Evolutionary conservation across 192 early-diverging fungal genomes (phyloP).

Genomic region (Rhizophagus sp.): DNA sequence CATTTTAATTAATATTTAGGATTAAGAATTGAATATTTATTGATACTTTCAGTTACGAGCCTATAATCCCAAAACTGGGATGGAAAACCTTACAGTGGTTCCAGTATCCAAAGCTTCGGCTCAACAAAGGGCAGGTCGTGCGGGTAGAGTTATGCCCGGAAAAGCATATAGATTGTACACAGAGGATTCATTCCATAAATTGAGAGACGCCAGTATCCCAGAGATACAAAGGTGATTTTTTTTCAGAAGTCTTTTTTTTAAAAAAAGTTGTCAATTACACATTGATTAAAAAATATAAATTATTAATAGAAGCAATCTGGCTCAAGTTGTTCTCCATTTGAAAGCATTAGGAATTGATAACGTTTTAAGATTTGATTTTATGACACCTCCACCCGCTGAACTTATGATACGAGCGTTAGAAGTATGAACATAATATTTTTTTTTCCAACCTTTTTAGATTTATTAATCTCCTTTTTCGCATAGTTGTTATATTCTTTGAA

Average conservation of each 20-base stretch:
- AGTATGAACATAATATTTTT: slow-evolving; percentile 27
- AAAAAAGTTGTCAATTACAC: background rate
- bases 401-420: slow-evolving; percentile 71
- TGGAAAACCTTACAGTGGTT: slow-evolving; percentile 87
- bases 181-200: slow-evolving; percentile 72
- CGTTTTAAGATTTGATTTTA: slow-evolving; percentile 76
- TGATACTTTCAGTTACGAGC: slow-evolving; percentile 53
- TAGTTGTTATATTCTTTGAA: slow-evolving; percentile 72
- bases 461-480: background rate
- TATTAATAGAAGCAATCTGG: slow-evolving; percentile 59
- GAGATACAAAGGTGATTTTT: slow-evolving; percentile 79
- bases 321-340: slow-evolving; percentile 67
- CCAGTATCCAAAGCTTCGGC: slow-evolving; percentile 92
- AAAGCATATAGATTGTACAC: slow-evolving; percentile 92
- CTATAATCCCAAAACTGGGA: slow-evolving; percentile 91
- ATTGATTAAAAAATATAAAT: background rate
- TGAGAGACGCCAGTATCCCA: slow-evolving; percentile 85
- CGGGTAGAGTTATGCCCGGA: slow-evolving; percentile 88
- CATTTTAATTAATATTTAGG: background rate
- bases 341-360: slow-evolving; percentile 84
- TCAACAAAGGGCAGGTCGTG: slow-evolving; percentile 91
- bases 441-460: background rate
- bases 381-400: slow-evolving; percentile 73
- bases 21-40: background rate
- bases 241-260: background rate